Base-by-base conservation (phyloP, 495 filamentous ascomycete species). In the Trichoderma erinaceum region DNA sequence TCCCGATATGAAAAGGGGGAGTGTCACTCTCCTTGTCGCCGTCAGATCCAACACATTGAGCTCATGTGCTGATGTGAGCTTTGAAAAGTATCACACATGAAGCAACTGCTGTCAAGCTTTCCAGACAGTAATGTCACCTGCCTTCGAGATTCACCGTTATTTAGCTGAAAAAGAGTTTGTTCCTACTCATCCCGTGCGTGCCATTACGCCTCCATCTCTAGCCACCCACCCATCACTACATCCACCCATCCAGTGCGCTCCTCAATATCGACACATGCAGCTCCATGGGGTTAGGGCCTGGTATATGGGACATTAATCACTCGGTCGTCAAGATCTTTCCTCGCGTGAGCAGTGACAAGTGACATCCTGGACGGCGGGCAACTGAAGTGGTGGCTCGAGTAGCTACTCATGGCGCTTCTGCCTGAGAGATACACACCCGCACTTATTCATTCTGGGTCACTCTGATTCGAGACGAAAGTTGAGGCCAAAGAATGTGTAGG, bases 151-250 rank as follows among this genome's bases (percentile, higher is more conserved):
- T 21, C 48, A 21, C n/a, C 8, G 13, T 32, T 3, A 16, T 27
- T 35, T 61, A 32, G 56, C 56, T 61, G 56, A 32, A 32, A 61
- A 61, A 29, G 56, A 61, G 56, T 61, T 61, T 61, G 10, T 7
- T 29, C 12, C 56, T 25, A 21, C 29, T 6, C 27, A 32, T 32
- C 56, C 48, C n/a, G n/a, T 52, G 2, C 35, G 35, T 21, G 21
- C 21, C n/a, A 21, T 25, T 18, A n/a, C 48, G 21, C 48, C 48
- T 18, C 48, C 5, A 52, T 61, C 56, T 4, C 56, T 38, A 61
- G 29, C 56, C 25, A 32, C 13, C 23, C 56, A 61, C 25, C 11
- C 56, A 32, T 29, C 56, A 13, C 23, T 13, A 27, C n/a, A 32
- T 61, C 56, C 56, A 61, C 25, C 56, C 25, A 32, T 61, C 25